Evolutionary conservation across 768 basidiomycete genomes (phyloP).

Genomic region (Tulasnella sp.): DNA sequence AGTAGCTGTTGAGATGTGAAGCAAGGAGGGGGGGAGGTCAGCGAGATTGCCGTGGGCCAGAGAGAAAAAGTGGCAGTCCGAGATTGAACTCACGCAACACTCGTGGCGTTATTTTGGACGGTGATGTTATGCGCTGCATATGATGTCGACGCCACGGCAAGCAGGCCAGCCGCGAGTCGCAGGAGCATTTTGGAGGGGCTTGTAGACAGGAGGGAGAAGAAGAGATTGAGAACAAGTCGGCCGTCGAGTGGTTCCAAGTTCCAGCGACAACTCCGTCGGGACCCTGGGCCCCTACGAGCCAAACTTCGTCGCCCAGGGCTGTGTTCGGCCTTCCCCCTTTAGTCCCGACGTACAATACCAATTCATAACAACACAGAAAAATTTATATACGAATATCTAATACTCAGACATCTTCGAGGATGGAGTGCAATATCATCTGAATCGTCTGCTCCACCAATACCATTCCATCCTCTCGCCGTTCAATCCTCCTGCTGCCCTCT

Average conservation of each 20-base stretch:
- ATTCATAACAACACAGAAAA: not conserved
- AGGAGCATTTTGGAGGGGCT: conserved; percentile 3
- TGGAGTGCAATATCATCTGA: conserved; percentile 24
- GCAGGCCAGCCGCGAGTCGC: conserved; percentile 2
- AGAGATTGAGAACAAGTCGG: not conserved
- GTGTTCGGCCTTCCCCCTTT: not conserved
- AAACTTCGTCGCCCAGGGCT: not conserved
- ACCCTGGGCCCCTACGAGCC: not conserved
- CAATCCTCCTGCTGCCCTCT: conserved; percentile 15
- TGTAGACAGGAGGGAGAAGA: not conserved
- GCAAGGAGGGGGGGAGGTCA: not conserved
- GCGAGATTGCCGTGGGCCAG: not conserved
- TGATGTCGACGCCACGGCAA: not conserved
- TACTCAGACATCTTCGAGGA: conserved; percentile 15
- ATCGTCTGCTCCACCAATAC: conserved; percentile 15
- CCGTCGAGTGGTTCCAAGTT: not conserved
- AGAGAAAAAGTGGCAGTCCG: not conserved
- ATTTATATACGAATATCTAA: not conserved
- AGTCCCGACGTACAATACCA: not conserved
- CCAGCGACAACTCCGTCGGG: not conserved
- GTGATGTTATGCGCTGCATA: conserved; percentile 13
- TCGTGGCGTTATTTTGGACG: not conserved
- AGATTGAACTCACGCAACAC: not conserved
- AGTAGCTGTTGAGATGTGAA: not conserved
- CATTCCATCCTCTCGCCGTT: not conserved